These are phyloP conservation scores for Aspergillus diversus DNA, from an alignment of 495 filamentous ascomycete genomes.

Conservation along the genomic window DNA sequence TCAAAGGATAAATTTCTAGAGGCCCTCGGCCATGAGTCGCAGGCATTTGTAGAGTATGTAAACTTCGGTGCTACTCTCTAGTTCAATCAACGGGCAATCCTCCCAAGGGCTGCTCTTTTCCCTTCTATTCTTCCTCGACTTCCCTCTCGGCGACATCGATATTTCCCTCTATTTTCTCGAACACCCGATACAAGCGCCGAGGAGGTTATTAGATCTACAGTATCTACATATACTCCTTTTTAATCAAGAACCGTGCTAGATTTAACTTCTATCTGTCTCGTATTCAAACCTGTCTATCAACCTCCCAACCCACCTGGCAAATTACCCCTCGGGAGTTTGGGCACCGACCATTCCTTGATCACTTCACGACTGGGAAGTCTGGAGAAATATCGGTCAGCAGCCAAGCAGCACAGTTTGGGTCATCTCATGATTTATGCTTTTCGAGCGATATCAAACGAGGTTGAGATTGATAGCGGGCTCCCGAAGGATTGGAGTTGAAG, in stretches of 20 bases:
- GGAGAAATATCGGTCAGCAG: conserved; percentile 16
- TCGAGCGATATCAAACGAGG: too few species aligned
- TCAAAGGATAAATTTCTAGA: conserved; percentile 5
- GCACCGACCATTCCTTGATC: conserved; percentile 25
- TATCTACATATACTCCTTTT: neutral
- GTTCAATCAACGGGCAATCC: neutral
- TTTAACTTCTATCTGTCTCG: neutral
- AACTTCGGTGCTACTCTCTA: conserved; percentile 17
- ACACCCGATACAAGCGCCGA: neutral
- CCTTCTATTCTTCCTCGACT: neutral
- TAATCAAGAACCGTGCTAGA: neutral
- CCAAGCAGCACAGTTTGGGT: too few species aligned
- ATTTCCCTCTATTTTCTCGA: neutral
- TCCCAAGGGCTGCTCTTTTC: neutral
- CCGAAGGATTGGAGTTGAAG: conserved; percentile 1
- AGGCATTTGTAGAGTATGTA: conserved; percentile 16
- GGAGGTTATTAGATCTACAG: neutral
- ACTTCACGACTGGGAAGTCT: neutral
- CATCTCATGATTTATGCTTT: too few species aligned
- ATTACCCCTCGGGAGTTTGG: conserved; percentile 23
- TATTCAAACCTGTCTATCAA: neutral
- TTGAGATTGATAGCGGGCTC: neutral
- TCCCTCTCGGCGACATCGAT: neutral
- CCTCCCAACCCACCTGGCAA: conserved; percentile 4
- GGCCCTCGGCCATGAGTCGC: conserved; percentile 8